Evolutionary conservation across 176 grass and related monocot species (phyloP).

Genomic region (Puccinellia tenuiflora): DNA sequence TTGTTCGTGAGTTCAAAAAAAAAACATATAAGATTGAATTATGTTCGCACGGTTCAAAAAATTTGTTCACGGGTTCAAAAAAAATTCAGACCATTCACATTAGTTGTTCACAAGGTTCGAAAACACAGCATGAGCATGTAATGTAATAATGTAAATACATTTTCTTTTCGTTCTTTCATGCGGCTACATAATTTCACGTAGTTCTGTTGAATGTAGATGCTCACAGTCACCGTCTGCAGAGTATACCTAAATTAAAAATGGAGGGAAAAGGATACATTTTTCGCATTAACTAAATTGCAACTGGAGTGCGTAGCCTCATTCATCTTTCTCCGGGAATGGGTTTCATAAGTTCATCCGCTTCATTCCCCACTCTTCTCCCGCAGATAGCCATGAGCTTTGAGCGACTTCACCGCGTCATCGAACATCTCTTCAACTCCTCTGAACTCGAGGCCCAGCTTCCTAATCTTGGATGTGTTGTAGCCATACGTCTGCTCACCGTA

Average conservation of each 20-base stretch:
- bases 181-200: background rate
- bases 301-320: background rate
- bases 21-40: too few relatives aligned
- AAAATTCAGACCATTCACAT: too few relatives aligned
- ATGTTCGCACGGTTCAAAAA: too few relatives aligned
- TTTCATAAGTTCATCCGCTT: background rate
- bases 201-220: background rate
- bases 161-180: background rate
- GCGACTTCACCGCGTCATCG: slow-evolving; percentile 52
- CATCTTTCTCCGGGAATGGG: background rate
- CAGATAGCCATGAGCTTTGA: slow-evolving; percentile 54
- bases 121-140: too few relatives aligned
- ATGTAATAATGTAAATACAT: too few relatives aligned
- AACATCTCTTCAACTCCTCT: slow-evolving; percentile 77
- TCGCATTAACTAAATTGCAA: background rate
- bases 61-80: too few relatives aligned
- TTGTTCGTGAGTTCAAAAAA: too few relatives aligned
- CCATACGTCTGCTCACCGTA: slow-evolving; percentile 55
- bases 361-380: background rate
- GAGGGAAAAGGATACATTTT: background rate
- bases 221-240: background rate
- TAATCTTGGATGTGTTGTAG: slow-evolving; percentile 58
- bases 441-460: slow-evolving; percentile 51
- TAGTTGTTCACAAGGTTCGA: too few relatives aligned
- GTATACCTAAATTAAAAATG: background rate